Evolutionary conservation across 2,329 filamentous ascomycete genomes (phyloP).

Genomic region (Penicillium sp.): DNA sequence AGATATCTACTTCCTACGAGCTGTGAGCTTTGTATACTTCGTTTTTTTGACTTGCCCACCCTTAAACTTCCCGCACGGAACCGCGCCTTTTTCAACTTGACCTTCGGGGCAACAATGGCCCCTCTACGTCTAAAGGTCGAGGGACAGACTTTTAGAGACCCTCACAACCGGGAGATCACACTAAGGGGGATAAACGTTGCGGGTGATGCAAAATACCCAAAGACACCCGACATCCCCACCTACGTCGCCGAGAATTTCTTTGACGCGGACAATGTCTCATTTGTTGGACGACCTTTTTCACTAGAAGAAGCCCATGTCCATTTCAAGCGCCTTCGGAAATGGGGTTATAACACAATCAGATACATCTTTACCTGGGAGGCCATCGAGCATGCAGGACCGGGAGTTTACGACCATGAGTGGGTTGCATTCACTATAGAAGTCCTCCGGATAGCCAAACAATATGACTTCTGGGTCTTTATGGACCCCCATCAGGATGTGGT

Average conservation of each 20-base stretch:
- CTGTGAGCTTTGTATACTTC: background rate
- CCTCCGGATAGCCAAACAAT: conserved; percentile 77
- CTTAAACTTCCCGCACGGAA: background rate
- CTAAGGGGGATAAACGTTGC: conserved; percentile 93
- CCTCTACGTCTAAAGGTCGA: conserved; percentile 78
- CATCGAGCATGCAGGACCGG: conserved; percentile 88
- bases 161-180: conserved; percentile 76
- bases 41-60: background rate
- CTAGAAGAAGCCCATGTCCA: conserved; percentile 79
- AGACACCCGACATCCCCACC: conserved; percentile 75
- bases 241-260: conserved; percentile 79
- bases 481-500: conserved; percentile 97
- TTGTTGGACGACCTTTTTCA: conserved; percentile 80
- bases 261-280: conserved; percentile 86
- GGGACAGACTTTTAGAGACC: conserved; percentile 78
- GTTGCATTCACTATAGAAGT: conserved; percentile 87
- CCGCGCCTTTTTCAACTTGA: background rate
- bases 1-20: background rate
- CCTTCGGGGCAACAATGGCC: conserved; percentile 55
- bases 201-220: conserved; percentile 85
- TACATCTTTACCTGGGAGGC: conserved; percentile 99
- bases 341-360: conserved; percentile 93
- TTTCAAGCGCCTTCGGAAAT: conserved; percentile 79
- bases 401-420: conserved; percentile 90
- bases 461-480: conserved; percentile 97